Evolutionary conservation across 2,329 filamentous ascomycete species (phyloP).

Genomic region (Fusarium albosuccineum): DNA sequence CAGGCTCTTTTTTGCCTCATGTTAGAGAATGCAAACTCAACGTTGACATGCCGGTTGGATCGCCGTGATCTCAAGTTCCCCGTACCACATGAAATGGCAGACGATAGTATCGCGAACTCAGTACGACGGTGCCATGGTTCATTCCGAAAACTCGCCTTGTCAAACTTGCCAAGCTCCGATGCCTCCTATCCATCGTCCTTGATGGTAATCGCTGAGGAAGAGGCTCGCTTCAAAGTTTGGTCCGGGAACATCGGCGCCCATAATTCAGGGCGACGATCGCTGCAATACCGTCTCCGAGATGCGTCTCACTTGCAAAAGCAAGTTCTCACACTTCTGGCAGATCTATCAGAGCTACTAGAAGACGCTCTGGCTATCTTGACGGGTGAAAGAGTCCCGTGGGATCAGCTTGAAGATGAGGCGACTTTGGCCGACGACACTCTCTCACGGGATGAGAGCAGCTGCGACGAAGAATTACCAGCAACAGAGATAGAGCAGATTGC

Average conservation of each 20-base stretch:
- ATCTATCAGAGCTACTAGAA: neutral
- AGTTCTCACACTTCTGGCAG: neutral
- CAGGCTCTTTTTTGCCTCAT: too few relatives aligned
- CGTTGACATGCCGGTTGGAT: too few relatives aligned
- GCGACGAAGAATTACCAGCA: fast-evolving
- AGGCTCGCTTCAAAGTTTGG: conserved; percentile 30
- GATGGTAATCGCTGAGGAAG: neutral
- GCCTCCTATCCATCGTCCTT: neutral
- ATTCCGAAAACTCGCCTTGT: neutral
- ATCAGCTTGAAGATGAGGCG: conserved; percentile 1
- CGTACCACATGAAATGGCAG: neutral
- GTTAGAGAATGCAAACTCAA: too few relatives aligned
- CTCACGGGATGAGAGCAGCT: fast-evolving
- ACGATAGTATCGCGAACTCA: neutral
- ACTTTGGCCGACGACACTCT: fast-evolving
- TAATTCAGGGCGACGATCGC: neutral
- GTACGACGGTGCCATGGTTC: neutral
- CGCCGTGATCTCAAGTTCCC: too few relatives aligned
- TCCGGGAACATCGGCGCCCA: conserved; percentile 16
- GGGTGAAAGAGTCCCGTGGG: neutral
- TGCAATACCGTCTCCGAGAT: conserved; percentile 24
- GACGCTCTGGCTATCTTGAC: neutral
- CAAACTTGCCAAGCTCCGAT: neutral
- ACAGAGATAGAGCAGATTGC: conserved; percentile 13
- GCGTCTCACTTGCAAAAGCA: conserved; percentile 11